Evolutionary conservation across 352 stramenopile species (phyloP).

Genomic region (Pythium aristosporum): DNA sequence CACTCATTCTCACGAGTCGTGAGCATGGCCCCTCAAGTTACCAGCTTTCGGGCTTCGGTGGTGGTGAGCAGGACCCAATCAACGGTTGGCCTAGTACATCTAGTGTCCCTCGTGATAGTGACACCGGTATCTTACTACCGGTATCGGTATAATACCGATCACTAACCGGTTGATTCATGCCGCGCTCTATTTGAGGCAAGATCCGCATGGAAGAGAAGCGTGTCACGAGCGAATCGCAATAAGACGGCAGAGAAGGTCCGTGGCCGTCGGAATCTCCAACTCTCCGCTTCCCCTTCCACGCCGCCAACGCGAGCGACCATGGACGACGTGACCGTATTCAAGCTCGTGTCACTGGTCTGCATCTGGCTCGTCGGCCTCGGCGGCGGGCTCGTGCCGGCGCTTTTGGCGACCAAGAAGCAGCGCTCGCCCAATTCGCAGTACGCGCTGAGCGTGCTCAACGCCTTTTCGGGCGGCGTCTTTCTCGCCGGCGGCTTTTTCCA

Average conservation of each 20-base stretch:
- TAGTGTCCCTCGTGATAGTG: background rate
- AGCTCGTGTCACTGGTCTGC: constrained; percentile 69
- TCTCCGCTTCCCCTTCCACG: too few relatives aligned
- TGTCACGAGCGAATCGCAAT: constrained; percentile 2
- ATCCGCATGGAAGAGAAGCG: background rate
- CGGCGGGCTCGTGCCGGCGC: constrained; percentile 52
- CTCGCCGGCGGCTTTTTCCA: constrained; percentile 79
- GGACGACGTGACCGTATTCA: constrained; percentile 67
- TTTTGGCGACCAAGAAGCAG: constrained; percentile 39
- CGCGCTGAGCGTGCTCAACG: constrained; percentile 52
- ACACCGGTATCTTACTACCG: background rate
- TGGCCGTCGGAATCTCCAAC: background rate
- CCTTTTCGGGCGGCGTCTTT: constrained; percentile 76
- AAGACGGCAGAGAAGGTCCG: background rate
- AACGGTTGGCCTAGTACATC: too few relatives aligned
- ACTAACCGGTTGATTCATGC: background rate
- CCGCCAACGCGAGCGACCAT: constrained; percentile 25
- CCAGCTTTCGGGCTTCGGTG: too few relatives aligned
- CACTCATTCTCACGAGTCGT: too few relatives aligned
- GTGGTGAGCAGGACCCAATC: too few relatives aligned
- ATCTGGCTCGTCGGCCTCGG: constrained; percentile 72
- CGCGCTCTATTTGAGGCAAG: background rate
- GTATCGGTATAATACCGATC: background rate
- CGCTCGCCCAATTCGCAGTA: constrained; percentile 34
- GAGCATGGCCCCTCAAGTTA: too few relatives aligned